phyloP scores from a whole-genome alignment of 2,329 filamentous ascomycete genomes.

The Claviceps humidiphila region DNA sequence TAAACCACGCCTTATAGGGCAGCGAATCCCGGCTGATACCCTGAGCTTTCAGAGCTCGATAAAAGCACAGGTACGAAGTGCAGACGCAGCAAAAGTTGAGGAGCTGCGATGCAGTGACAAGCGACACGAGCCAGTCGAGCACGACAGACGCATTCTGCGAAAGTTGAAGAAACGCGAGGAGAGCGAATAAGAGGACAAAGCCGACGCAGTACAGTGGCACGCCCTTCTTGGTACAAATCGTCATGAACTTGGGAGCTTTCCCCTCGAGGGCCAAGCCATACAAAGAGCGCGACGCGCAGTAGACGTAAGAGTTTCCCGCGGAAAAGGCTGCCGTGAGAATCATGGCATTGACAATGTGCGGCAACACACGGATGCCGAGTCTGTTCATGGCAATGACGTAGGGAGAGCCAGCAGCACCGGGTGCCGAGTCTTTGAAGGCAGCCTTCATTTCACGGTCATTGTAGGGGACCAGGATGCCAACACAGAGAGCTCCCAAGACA shows the following conservation, averaged over 20 bases:
- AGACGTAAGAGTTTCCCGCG: constrained; percentile 51
- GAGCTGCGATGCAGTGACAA: constrained; percentile 59
- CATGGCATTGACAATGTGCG: constrained; percentile 61
- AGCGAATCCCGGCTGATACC: constrained; percentile 52
- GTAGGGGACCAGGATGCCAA: constrained; percentile 60
- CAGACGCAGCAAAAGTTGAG: constrained; percentile 61
- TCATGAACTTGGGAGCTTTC: constrained; percentile 48
- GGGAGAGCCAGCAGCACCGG: constrained; percentile 56
- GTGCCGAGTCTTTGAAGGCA: constrained; percentile 43
- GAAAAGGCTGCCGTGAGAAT: constrained; percentile 54
- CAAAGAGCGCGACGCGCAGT: constrained; percentile 54
- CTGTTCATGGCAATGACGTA: constrained; percentile 57
- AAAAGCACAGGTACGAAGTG: constrained; percentile 59
- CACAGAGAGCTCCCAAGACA: constrained; percentile 57
- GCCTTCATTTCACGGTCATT: constrained; percentile 48
- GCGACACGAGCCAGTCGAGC: constrained; percentile 57
- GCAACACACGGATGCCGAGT: constrained; percentile 47
- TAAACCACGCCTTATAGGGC: constrained; percentile 55
- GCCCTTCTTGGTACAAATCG: constrained; percentile 46
- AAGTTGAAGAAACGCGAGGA: constrained; percentile 63
- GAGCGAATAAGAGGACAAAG: constrained; percentile 51
- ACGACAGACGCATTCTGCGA: constrained; percentile 52
- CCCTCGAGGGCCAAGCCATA: constrained; percentile 57
- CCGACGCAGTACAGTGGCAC: constrained; percentile 64
- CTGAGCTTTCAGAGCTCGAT: constrained; percentile 55